Conservation (phyloP, 106 monocot species). For the Dioscorea alata region DNA sequence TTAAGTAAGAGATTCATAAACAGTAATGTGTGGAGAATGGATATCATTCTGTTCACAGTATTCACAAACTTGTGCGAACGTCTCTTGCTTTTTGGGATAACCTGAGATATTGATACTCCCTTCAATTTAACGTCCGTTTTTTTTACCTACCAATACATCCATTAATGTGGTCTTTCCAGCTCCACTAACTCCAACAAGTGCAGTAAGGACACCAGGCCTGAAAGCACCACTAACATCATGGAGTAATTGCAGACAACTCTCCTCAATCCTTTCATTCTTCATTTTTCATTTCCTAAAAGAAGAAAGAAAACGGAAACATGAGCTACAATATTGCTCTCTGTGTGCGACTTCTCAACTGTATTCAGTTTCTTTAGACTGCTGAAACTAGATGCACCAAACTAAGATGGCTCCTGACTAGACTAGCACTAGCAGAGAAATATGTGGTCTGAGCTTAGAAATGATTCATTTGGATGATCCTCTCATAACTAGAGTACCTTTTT, state of each 20-base stretch:
- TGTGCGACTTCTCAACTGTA: no score
- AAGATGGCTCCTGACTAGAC: no score
- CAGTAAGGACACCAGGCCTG: constrained; percentile 79
- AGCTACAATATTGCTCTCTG: no score
- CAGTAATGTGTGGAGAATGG: constrained; percentile 86
- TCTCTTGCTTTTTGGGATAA: constrained; percentile 86
- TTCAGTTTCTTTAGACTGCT: no score
- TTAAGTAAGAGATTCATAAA: constrained; percentile 75
- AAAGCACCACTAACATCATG: constrained; percentile 82
- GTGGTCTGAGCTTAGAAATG: no score
- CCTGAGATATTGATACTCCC: constrained; percentile 77
- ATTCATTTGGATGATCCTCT: no score
- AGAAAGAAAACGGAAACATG: background rate
- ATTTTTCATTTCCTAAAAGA: constrained; percentile 85
- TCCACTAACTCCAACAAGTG: constrained; percentile 96
- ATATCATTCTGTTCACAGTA: constrained; percentile 99
- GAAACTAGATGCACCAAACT: no score
- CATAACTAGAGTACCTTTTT: no score
- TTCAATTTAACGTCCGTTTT: constrained; percentile 80
- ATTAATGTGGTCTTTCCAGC: constrained; percentile 95
- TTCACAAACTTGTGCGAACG: constrained; percentile 80
- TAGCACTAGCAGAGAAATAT: no score
- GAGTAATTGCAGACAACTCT: constrained; percentile 59
- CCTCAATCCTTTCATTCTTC: constrained; percentile 47
- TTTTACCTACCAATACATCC: constrained; percentile 92